Conservation (phyloP, 208 protist genomes). For the Trypanosoma cruzi region DNA sequence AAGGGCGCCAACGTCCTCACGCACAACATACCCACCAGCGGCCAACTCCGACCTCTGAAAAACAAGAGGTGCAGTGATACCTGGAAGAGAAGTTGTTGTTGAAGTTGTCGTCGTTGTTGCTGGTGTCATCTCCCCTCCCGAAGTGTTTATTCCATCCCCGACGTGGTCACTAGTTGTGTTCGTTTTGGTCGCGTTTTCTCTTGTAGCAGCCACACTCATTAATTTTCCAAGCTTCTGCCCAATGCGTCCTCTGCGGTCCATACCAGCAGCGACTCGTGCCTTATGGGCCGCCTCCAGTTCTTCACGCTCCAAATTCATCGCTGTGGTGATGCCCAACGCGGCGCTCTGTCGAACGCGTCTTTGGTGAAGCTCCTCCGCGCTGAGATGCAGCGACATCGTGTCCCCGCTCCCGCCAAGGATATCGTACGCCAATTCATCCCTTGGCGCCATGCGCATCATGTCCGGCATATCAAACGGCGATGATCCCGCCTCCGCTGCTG, state of each 20-base stretch:
- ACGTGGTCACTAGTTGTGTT: not conserved
- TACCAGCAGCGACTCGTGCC: slow-evolving; percentile 48
- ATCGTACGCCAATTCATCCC: not conserved
- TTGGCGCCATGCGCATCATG: not conserved
- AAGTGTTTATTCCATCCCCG: not conserved
- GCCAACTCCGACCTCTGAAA: slow-evolving; percentile 66
- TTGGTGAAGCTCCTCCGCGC: slow-evolving; percentile 77
- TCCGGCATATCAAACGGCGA: slow-evolving; percentile 12
- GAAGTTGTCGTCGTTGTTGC: not conserved
- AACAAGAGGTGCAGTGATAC: slow-evolving; percentile 42
- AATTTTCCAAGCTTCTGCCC: slow-evolving; percentile 61
- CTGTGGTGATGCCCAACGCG: slow-evolving; percentile 64
- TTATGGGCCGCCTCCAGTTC: slow-evolving; percentile 67
- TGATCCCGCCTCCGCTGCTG: not conserved
- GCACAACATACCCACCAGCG: slow-evolving; percentile 75
- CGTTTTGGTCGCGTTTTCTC: not conserved
- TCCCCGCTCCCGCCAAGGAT: slow-evolving; percentile 6
- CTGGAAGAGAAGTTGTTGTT: not conserved
- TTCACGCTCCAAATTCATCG: slow-evolving; percentile 69
- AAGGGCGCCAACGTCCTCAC: slow-evolving; percentile 9
- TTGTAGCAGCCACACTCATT: slow-evolving; percentile 16
- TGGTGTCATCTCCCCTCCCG: not conserved
- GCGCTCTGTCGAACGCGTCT: slow-evolving; percentile 72
- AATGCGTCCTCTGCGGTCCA: slow-evolving; percentile 64
- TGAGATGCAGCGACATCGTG: slow-evolving; percentile 36